phyloP scores from a whole-genome alignment of 2,329 filamentous ascomycete genomes.

The Phaeoacremonium minimum region DNA sequence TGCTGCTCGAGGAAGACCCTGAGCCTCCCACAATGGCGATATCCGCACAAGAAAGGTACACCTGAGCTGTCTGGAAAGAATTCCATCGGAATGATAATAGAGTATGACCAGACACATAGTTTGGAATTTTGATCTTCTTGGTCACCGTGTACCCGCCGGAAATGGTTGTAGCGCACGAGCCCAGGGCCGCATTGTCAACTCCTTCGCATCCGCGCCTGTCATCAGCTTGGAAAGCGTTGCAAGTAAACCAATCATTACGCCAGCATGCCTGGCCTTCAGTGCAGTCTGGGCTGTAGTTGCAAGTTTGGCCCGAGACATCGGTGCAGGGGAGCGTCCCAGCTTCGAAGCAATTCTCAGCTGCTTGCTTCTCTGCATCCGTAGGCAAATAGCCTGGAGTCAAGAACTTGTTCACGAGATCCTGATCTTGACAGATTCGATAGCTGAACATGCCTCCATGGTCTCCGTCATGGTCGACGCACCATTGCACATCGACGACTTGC shows the following conservation, averaged over 20 bases:
- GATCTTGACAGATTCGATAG: slow-evolving; percentile 49
- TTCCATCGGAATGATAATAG: slow-evolving; percentile 51
- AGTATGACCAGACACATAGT: slow-evolving; percentile 43
- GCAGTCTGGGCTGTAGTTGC: slow-evolving; percentile 45
- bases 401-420: slow-evolving; percentile 45
- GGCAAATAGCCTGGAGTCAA: slow-evolving; percentile 40
- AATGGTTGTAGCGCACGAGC: slow-evolving; percentile 47
- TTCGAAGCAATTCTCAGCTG: slow-evolving; percentile 48
- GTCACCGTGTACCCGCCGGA: slow-evolving; percentile 48
- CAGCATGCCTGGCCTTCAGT: slow-evolving; percentile 34
- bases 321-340: slow-evolving; percentile 41
- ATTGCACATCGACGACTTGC: slow-evolving; percentile 42
- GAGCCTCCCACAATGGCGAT: slow-evolving; percentile 33
- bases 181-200: slow-evolving; percentile 36
- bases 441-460: slow-evolving; percentile 54
- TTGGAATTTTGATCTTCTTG: slow-evolving; percentile 45
- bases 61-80: slow-evolving; percentile 47
- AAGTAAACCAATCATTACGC: slow-evolving; percentile 52
- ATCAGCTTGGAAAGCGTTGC: slow-evolving; percentile 35
- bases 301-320: slow-evolving; percentile 43
- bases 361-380: slow-evolving; percentile 46
- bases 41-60: slow-evolving; percentile 50
- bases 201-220: slow-evolving; percentile 35
- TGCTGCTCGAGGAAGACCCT: slow-evolving; percentile 11
- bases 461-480: slow-evolving; percentile 53